These are phyloP conservation scores for Termitomyces sp. DNA, from an alignment of 768 basidiomycete genomes.

Conservation along the genomic window DNA sequence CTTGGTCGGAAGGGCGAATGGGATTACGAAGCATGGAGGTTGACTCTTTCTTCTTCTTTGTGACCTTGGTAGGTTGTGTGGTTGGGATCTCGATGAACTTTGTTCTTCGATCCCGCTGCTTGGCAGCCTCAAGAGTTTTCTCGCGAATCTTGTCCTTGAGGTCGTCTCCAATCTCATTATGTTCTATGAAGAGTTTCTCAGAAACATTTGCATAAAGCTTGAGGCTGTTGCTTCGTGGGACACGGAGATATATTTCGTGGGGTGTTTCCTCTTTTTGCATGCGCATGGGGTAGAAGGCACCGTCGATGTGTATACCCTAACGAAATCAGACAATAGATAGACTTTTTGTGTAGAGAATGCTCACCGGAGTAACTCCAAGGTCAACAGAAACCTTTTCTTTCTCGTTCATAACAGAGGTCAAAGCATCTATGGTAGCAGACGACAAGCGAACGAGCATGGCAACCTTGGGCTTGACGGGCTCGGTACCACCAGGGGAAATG, in stretches of 20 bases:
- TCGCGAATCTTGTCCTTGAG: conserved; percentile 41
- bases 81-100: conserved; percentile 43
- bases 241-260: conserved; percentile 72
- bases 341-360: conserved; percentile 15
- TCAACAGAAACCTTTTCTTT: conserved; percentile 48
- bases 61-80: conserved; percentile 25
- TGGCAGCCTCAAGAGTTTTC: conserved; percentile 37
- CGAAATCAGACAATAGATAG: conserved; percentile 1
- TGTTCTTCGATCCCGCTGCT: conserved; percentile 39
- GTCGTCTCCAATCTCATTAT: conserved; percentile 42
- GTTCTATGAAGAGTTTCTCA: conserved; percentile 67
- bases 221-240: conserved; percentile 31
- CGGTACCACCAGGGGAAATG: conserved; percentile 46
- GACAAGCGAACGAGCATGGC: conserved; percentile 78
- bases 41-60: conserved; percentile 34
- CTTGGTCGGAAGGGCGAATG: conserved; percentile 22
- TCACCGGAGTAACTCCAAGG: conserved; percentile 56
- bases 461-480: conserved; percentile 57
- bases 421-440: conserved; percentile 62
- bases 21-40: conserved; percentile 34
- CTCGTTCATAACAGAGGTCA: conserved; percentile 37
- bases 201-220: conserved; percentile 70
- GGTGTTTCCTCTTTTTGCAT: conserved; percentile 44
- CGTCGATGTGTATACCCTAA: conserved; percentile 64
- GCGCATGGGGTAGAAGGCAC: conserved; percentile 56